Base-by-base conservation (phyloP, 257 asterid species). In the Rauvolfia tetraphylla region DNA sequence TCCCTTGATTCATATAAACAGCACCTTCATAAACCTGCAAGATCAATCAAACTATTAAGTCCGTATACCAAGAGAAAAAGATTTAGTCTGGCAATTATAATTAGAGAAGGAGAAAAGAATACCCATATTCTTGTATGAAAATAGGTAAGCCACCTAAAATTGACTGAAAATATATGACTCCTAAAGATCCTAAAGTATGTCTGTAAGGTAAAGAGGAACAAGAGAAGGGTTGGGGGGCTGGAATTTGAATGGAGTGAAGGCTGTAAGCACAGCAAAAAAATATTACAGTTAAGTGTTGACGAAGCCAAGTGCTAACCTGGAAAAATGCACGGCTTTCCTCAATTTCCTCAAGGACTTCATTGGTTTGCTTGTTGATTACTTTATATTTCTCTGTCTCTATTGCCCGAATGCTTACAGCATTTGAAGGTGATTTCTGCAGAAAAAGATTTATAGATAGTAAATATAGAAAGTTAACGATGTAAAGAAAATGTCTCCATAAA, bases 251-350 rank as follows among this genome's bases (percentile, higher is more conserved):
- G 15, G 31, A 62, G 25, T 62, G 29, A 61, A 61, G 36, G 68
- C 9, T 31, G 9, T 41, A 46, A 46, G 57, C 29, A 42, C 25
- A 73, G 51, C 53, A 22, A 27, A 39, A 17, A 23, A 63, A 69
- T 42, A 46, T 41, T 46, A 46, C 69, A 41, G 3, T n/a, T 36
- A 75, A 49, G 59, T 61, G 62, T 49, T 17, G 3, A 53, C 39
- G 33, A 56, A 69, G 58, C 74, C 68, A 25, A 74, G 58, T 73
- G 41, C 81, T 80, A 75, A 90, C 98, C 96, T 95, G 98, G 84
- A 95, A 95, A 87, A 95, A 92, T 79, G 98, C 95, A 86, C 77
- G 89, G 90, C 98, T 92, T 82, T 95, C 98, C 85, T 95, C 98
- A 82, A 95, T 88, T 86, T 95, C 98, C 92, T 95, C 98, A 59